phyloP scores from a whole-genome alignment of 805 yeast species.

The Priceomyces melissophilus region DNA sequence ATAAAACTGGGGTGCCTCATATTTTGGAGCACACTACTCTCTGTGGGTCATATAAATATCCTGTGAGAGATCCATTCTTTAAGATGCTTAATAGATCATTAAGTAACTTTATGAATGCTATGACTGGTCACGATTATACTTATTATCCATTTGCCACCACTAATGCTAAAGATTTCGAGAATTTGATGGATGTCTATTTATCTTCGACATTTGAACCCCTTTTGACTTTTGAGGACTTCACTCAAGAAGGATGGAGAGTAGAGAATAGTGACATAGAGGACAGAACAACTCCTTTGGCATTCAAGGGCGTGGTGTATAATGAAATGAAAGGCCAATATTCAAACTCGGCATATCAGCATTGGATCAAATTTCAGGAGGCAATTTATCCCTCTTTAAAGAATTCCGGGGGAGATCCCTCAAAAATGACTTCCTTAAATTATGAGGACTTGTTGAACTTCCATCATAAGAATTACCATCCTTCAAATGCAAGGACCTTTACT shows the following conservation, averaged over 20 bases:
- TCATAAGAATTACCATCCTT: constrained; percentile 75
- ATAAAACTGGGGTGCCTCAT: constrained; percentile 94
- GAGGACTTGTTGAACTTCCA: constrained; percentile 80
- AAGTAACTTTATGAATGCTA: constrained; percentile 96
- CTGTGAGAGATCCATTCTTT: constrained; percentile 96
- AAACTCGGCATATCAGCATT: constrained; percentile 79
- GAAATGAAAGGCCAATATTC: constrained; percentile 98
- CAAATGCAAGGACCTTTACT: constrained; percentile 81
- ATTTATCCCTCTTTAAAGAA: constrained; percentile 82
- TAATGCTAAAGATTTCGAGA: constrained; percentile 72
- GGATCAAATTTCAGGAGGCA: constrained; percentile 78
- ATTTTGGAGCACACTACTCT: constrained; percentile 93
- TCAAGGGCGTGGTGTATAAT: constrained; percentile 95
- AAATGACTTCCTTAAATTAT: constrained; percentile 70
- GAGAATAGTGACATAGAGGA: constrained; percentile 68
- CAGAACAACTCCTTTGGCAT: constrained; percentile 54
- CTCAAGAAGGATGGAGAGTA: constrained; percentile 97
- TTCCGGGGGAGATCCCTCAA: constrained; percentile 91
- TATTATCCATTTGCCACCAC: constrained; percentile 96
- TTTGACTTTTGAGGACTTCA: constrained; percentile 73
- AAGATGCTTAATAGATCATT: constrained; percentile 94
- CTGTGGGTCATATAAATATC: constrained; percentile 89
- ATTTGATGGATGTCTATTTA: constrained; percentile 81
- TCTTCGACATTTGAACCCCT: constrained; percentile 85
- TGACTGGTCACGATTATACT: constrained; percentile 97